Conservation (phyloP, 192 early-diverging fungal genomes). For the Coemansia sp. region DNA sequence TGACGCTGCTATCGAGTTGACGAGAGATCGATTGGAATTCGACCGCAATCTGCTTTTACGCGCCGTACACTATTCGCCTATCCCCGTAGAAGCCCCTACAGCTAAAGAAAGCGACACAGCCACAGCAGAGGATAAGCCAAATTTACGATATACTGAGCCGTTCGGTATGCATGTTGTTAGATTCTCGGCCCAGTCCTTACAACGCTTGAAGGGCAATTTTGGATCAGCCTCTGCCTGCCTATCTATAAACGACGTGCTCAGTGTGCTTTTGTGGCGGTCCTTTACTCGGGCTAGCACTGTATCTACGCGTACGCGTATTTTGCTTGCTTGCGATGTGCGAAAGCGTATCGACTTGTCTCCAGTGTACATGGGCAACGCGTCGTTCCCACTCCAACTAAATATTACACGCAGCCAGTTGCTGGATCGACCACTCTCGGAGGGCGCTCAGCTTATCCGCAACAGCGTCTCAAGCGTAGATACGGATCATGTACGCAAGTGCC, state of each 20-base stretch:
- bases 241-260: conserved; percentile 17
- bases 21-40: neutral
- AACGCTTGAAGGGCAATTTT: conserved; percentile 5
- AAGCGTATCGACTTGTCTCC: conserved; percentile 4
- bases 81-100: neutral
- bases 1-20: neutral
- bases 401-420: conserved; percentile 2
- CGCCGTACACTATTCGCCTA: neutral
- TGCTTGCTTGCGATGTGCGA: conserved; percentile 18
- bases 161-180: conserved; percentile 12
- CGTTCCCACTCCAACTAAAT: conserved; percentile 11
- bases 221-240: neutral
- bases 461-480: neutral
- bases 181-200: neutral
- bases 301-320: neutral
- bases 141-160: neutral
- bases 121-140: neutral
- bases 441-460: conserved; percentile 2
- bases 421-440: neutral
- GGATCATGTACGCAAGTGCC: conserved; percentile 9
- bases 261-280: conserved; percentile 10
- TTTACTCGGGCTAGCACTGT: neutral
- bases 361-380: conserved; percentile 18
- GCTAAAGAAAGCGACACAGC: neutral
- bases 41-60: conserved; percentile 6